Evolutionary conservation across 225 moss, liverwort and hornwort species (phyloP), one percentile per base, ranked within the genome.

Genomic region (Pleurozium schreberi): DNA sequence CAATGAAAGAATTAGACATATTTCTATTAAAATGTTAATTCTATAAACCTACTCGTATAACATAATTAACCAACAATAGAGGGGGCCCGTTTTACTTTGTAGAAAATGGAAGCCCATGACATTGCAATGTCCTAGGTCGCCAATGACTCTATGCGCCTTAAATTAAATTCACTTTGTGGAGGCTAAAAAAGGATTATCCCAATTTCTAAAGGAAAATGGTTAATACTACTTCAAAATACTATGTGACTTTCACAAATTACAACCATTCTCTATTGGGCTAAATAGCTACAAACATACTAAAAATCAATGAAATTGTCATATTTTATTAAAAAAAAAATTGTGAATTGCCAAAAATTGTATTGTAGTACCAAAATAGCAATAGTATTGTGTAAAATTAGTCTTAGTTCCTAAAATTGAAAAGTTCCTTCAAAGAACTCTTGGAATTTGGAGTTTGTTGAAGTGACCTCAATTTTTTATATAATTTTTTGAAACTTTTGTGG

Each of bases 351-450:
- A 28, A 58, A 27, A 18, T 27, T 26, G 3, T 80, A 80, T 17
- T 5, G 10, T n/a, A 79, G 12, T 33, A 20, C 9, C n/a, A 9
- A 36, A 38, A 15, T 16, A 23, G 57, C 14, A 57, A n/a, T 55
- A n/a, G 16, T 6, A 79, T 57, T 42, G 13, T 59, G 60, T 18
- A 80, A 60, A 59, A 43, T 28, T 19, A 40, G 18, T 18, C 60
- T 60, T 42, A 42, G 14, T 0, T 8, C 21, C 8, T 4, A 25
- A 66, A 70, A 13, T 13, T 0, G 8, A 14, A 14, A 26, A 42
- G 14, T 42, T 8, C 15, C 26, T 0, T 8, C 0, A 5, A 0
- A 6, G 14, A 5, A 26, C 21, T 14, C 4, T 42, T 42, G 15
- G 70, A 4, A 70, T 70, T 26, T 42, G 1, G 5, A 4, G 3